Base-by-base conservation (phyloP, 2,329 filamentous ascomycete genomes). In the Cadophora gregata region DNA sequence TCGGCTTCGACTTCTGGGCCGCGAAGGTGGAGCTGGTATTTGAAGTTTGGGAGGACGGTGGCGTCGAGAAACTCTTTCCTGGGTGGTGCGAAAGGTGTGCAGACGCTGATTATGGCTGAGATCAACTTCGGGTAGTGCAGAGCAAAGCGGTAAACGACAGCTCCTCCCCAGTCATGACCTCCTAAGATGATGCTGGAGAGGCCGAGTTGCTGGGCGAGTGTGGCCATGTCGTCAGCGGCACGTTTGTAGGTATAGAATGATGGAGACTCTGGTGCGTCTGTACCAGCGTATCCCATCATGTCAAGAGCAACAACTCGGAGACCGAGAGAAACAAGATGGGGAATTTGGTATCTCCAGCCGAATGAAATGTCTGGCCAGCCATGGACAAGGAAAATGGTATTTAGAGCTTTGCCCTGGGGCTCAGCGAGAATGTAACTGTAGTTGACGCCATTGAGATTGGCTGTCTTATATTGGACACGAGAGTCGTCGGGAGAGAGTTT, bases 291-390 rank as follows among this genome's bases (percentile, higher is more conserved):
- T 69, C 95, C 95, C 73, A 97, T 85, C 83, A 93, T 90, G 24
- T 97, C 93, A 0, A 93, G 91, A 12, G 88, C 92, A 27, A 98
- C 87, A 63, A 97, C 93, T 64, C 91, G 87, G 71, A 95, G 86
- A 25, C 90, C 90, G 65, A 93, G 82, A 6, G 88, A 84, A 38
- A 91, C 79, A 25, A 98, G 84, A 72, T 88, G 80, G 0, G 94
- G 93, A 67, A 97, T 91, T 79, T 97, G 94, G 79, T 92, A 90
- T 69, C 94, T 90, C 95, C 95, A 98, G 76, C 91, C 93, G 75
- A 93, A 88, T 9, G 88, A 87, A 21, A 96, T 53, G 33, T 97
- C 93, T 0, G 94, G 94, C 80, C 90, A 96, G 71, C 94, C 94
- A 79, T 81, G 79, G 63, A 78, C 72, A 12, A 81, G 78, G 66